Conservation (phyloP, 2,329 filamentous ascomycete genomes). For the Aspergillus thermomutatus region DNA sequence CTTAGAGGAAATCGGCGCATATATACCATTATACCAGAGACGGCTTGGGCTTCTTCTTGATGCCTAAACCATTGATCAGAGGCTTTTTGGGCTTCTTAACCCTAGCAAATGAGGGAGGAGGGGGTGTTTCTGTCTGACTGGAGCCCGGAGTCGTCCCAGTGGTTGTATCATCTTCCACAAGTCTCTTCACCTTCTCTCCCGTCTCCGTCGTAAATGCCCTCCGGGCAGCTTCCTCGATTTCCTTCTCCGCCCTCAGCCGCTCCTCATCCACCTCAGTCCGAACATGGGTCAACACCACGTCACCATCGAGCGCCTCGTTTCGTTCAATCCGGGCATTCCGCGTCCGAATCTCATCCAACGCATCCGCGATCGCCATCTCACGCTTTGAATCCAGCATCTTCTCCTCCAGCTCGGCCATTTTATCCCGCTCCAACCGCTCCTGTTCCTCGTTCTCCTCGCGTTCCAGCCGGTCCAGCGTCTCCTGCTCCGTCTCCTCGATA, state of each 20-base stretch:
- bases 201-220: slow-evolving; percentile 69
- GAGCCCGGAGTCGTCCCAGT: slow-evolving; percentile 23
- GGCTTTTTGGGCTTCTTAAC: slow-evolving; percentile 86
- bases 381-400: slow-evolving; percentile 90
- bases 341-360: slow-evolving; percentile 88
- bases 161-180: slow-evolving; percentile 49
- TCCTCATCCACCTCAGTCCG: slow-evolving; percentile 57
- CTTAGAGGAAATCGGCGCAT: not conserved
- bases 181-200: slow-evolving; percentile 51
- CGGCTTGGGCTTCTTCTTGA: slow-evolving; percentile 80
- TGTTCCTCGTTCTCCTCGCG: slow-evolving; percentile 64
- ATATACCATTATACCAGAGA: slow-evolving; percentile 38
- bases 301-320: slow-evolving; percentile 63
- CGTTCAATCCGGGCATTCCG: slow-evolving; percentile 84
- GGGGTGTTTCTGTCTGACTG: slow-evolving; percentile 41
- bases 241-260: slow-evolving; percentile 65
- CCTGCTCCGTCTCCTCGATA: slow-evolving; percentile 77
- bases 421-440: slow-evolving; percentile 71
- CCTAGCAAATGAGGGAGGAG: slow-evolving; percentile 66
- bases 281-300: slow-evolving; percentile 55
- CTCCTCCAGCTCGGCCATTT: slow-evolving; percentile 91
- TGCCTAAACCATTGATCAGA: slow-evolving; percentile 68
- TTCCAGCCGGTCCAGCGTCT: slow-evolving; percentile 80
- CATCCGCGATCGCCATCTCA: slow-evolving; percentile 96
- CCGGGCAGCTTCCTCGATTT: slow-evolving; percentile 78